phyloP scores from a whole-genome alignment of 768 basidiomycete genomes.

The Rhizopogon sp. region DNA sequence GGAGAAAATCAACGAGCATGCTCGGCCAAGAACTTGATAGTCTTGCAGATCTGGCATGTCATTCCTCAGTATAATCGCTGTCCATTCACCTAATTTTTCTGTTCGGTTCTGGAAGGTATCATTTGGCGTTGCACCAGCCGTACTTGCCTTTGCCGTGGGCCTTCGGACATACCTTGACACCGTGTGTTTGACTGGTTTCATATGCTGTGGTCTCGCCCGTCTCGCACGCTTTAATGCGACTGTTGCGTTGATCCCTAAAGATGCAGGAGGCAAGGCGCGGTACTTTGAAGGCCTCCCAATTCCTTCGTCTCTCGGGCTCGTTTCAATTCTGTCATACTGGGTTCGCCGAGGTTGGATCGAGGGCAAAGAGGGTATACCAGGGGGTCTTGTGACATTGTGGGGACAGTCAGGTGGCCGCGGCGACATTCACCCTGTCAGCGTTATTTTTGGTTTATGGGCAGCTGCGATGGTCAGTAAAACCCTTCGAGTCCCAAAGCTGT shows the following conservation, averaged over 20 bases:
- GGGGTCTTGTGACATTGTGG: slow-evolving; percentile 72
- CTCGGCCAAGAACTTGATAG: slow-evolving; percentile 97
- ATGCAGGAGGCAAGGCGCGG: slow-evolving; percentile 77
- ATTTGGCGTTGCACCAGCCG: slow-evolving; percentile 95
- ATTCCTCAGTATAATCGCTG: neutral
- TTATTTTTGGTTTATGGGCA: slow-evolving; percentile 84
- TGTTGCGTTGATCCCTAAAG: slow-evolving; percentile 89
- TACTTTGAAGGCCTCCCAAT: slow-evolving; percentile 99
- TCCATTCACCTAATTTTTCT: slow-evolving; percentile 1
- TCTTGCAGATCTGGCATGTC: slow-evolving; percentile 84
- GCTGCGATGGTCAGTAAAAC: slow-evolving; percentile 99
- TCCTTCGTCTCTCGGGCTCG: slow-evolving; percentile 81
- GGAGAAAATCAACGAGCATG: slow-evolving; percentile 94
- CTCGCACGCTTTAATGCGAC: slow-evolving; percentile 99
- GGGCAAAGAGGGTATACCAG: slow-evolving; percentile 69
- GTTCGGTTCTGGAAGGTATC: slow-evolving; percentile 61
- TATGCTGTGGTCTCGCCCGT: slow-evolving; percentile 94
- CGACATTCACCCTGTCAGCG: slow-evolving; percentile 76
- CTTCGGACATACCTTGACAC: slow-evolving; percentile 90
- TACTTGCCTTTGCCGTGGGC: slow-evolving; percentile 87
- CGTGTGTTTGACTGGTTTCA: slow-evolving; percentile 80
- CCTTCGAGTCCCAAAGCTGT: slow-evolving; percentile 77
- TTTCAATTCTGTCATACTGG: slow-evolving; percentile 78
- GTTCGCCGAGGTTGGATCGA: slow-evolving; percentile 80
- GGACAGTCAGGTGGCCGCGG: slow-evolving; percentile 67